phyloP scores from a whole-genome alignment of 768 basidiomycete genomes.

The Boletus bicolor region DNA sequence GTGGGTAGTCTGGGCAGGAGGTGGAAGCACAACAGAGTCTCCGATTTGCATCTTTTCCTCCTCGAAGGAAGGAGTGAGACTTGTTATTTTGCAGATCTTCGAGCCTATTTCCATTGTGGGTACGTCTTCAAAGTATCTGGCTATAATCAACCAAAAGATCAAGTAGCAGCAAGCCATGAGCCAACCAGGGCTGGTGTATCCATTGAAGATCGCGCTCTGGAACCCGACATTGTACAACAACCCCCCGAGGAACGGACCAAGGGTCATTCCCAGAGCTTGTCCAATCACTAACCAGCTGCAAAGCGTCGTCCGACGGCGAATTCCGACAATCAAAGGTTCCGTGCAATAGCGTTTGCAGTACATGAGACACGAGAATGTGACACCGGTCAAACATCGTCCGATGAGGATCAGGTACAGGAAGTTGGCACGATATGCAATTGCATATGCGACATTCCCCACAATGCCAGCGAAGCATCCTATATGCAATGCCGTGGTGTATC shows the following conservation, averaged over 20 bases:
- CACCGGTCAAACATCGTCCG: constrained; percentile 61
- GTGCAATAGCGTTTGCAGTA: constrained; percentile 67
- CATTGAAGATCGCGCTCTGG: constrained; percentile 55
- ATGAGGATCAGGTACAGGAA: constrained; percentile 69
- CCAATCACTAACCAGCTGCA: constrained; percentile 63
- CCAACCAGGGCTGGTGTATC: constrained; percentile 66
- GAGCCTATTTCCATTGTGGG: constrained; percentile 16
- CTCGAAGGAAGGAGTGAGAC: not conserved
- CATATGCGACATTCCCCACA: constrained; percentile 59
- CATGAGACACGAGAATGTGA: constrained; percentile 63
- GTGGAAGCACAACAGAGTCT: not conserved
- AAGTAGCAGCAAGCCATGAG: constrained; percentile 53
- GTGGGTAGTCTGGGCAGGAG: not conserved
- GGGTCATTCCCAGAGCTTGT: constrained; percentile 58
- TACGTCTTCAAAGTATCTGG: constrained; percentile 41
- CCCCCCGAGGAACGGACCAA: constrained; percentile 64
- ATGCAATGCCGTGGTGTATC: constrained; percentile 52
- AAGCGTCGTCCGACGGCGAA: constrained; percentile 61
- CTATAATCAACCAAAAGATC: constrained; percentile 45
- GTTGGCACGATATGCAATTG: constrained; percentile 53
- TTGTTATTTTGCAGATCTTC: constrained; percentile 7
- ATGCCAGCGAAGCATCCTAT: constrained; percentile 52
- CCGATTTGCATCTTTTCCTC: constrained; percentile 2
- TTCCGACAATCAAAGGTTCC: constrained; percentile 62
- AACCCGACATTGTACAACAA: constrained; percentile 61